A percentile compares a stretch with the other conserved stretches of the same genome.
Evolutionary conservation across 164 flowering plant genomes (phyloP).

Genomic region (Annona squamosa): DNA sequence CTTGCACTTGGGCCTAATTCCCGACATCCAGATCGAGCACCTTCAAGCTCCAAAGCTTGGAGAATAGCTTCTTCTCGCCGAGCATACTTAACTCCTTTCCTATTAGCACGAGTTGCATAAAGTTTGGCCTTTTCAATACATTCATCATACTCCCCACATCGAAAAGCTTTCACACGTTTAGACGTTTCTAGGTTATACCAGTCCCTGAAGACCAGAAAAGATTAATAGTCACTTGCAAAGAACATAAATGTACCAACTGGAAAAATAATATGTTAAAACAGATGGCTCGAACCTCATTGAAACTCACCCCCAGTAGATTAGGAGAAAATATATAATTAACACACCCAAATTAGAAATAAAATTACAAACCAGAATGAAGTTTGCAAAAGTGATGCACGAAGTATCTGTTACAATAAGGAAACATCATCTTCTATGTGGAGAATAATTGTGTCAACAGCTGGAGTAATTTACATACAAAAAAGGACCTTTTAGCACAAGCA

Average conservation of each 20-base stretch:
- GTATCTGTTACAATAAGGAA: neutral
- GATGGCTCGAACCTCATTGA: neutral
- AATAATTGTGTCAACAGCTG: neutral
- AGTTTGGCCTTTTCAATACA: slow-evolving; percentile 81
- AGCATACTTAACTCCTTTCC: slow-evolving; percentile 70
- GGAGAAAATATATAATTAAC: no score
- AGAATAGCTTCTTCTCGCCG: slow-evolving; percentile 86
- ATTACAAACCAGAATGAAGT: neutral
- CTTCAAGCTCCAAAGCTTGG: slow-evolving; percentile 82
- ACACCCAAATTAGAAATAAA: neutral
- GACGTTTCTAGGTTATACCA: slow-evolving; percentile 94
- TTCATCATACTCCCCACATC: slow-evolving; percentile 81
- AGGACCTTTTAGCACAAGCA: neutral
- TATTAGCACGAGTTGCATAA: slow-evolving; percentile 38
- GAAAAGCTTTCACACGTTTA: slow-evolving; percentile 82
- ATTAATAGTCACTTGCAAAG: neutral
- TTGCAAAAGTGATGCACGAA: neutral
- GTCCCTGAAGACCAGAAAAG: slow-evolving; percentile 43
- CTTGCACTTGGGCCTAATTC: slow-evolving; percentile 18
- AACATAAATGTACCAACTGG: neutral
- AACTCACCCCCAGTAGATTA: no score
- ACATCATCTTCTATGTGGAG: neutral
- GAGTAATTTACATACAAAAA: neutral
- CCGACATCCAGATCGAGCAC: slow-evolving; percentile 23
- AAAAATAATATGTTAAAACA: neutral